phyloP scores from a whole-genome alignment of 148 eudicot species.

The Diospyros kaki region DNA sequence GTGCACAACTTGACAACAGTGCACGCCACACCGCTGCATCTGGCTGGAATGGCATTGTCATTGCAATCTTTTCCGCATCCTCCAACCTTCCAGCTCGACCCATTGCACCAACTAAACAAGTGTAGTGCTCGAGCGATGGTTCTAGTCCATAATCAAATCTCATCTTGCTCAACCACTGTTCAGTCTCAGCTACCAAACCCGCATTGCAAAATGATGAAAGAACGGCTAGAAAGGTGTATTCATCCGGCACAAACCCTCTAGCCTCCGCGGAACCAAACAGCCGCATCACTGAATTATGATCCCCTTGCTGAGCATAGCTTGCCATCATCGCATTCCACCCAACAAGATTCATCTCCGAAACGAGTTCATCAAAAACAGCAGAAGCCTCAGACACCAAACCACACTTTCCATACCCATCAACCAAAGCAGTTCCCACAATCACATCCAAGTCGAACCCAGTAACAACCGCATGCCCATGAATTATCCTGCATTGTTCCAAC shows the following conservation, averaged over 20 bases:
- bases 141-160: slow-evolving; percentile 26
- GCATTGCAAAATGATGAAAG: slow-evolving; percentile 48
- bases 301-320: slow-evolving; percentile 61
- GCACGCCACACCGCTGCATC: slow-evolving; percentile 36
- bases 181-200: slow-evolving; percentile 44
- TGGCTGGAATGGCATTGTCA: slow-evolving; percentile 53
- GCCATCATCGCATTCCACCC: slow-evolving; percentile 73
- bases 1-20: slow-evolving; percentile 44
- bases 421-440: slow-evolving; percentile 52
- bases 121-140: slow-evolving; percentile 56
- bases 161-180: slow-evolving; percentile 45
- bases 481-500: slow-evolving; percentile 55
- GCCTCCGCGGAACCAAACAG: slow-evolving; percentile 35
- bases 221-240: slow-evolving; percentile 49
- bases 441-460: slow-evolving; percentile 34
- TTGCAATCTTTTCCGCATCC: slow-evolving; percentile 52
- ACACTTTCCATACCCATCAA: slow-evolving; percentile 65
- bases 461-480: slow-evolving; percentile 52
- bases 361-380: slow-evolving; percentile 41
- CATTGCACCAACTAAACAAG: slow-evolving; percentile 56
- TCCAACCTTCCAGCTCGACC: slow-evolving; percentile 55
- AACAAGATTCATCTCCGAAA: slow-evolving; percentile 46
- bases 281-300: slow-evolving; percentile 31
- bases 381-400: slow-evolving; percentile 55
- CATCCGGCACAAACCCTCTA: slow-evolving; percentile 42